A percentile compares a stretch with the other conserved stretches of the same genome.
Conservation (phyloP, 139 green algal species). For the Coelastrella sp. region DNA sequence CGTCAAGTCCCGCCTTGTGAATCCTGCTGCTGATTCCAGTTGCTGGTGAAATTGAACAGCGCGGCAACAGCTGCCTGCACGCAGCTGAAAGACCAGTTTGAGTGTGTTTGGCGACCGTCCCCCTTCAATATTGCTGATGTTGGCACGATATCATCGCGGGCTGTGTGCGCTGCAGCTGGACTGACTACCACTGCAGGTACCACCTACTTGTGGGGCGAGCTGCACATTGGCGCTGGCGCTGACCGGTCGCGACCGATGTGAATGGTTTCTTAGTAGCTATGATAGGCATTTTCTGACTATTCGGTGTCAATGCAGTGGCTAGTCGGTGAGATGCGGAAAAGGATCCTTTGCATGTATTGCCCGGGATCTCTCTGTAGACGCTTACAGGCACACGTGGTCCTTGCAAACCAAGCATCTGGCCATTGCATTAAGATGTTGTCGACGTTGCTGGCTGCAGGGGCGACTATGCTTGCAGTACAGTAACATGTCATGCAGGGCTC, state of each 20-base stretch:
- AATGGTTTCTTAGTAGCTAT: background rate
- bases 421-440: no score
- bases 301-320: background rate
- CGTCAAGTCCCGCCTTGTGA: background rate
- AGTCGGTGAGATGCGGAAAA: no score
- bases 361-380: no score
- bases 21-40: background rate
- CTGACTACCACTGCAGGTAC: background rate
- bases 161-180: no score
- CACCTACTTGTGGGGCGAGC: background rate
- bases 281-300: background rate
- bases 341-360: no score
- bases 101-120: no score
- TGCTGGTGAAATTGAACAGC: background rate
- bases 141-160: no score
- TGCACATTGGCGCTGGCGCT: background rate
- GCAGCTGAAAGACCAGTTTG: background rate
- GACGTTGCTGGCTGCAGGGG: background rate
- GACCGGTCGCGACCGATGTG: background rate
- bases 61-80: constrained; percentile 17
- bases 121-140: no score
- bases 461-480: background rate
- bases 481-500: background rate
- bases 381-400: no score
- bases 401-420: no score